Base-by-base conservation (phyloP, 106 monocot species). In the Phalaenopsis equestris region DNA sequence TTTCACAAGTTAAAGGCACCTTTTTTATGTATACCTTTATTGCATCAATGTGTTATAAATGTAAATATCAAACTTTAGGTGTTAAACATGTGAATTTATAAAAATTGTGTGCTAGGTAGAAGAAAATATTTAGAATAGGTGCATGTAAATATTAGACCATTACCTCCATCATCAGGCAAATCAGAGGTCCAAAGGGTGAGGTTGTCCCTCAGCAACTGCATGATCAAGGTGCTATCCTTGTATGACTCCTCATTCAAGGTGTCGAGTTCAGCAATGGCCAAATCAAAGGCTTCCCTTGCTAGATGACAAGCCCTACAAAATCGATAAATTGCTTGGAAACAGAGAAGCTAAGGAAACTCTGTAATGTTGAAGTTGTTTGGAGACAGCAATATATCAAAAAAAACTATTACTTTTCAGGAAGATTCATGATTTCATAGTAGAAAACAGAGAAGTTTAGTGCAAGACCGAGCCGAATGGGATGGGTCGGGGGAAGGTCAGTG, bases 131-230 rank as follows among this genome's bases (percentile, higher is more conserved):
- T 8, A 9, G 7, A 48, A 48, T 8, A 48, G 8, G 8, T 48
- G 48, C 48, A 48, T 8, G 10, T 48, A 48, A 48, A 48, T 8
- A 48, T 48, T 48, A 48, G 48, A 36, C 11, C 37, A 24, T 2
- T 86, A 83, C 86, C 86, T 80, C 86, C 86, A 77, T 86, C 86
- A 67, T 86, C 86, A 72, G 86, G 83, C 49, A 86, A 83, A 83
- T 86, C 86, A 57, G 86, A 83, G 45, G 86, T 83, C 86, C 86
- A 86, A 12, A 86, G 80, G 2, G 86, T 86, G 43, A 86, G 86
- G 52, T 86, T 86, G 45, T 86, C 86, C 82, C 86, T 86, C 75
- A 86, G 79, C 75, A 86, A 45, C 56, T 86, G 86, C 86, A 86
- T 86, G 45, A 86, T 86, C 76, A 86, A 77, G 67, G 85, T 85